Base-by-base conservation (phyloP, 352 stramenopile species). In the Pythium aquatile region DNA sequence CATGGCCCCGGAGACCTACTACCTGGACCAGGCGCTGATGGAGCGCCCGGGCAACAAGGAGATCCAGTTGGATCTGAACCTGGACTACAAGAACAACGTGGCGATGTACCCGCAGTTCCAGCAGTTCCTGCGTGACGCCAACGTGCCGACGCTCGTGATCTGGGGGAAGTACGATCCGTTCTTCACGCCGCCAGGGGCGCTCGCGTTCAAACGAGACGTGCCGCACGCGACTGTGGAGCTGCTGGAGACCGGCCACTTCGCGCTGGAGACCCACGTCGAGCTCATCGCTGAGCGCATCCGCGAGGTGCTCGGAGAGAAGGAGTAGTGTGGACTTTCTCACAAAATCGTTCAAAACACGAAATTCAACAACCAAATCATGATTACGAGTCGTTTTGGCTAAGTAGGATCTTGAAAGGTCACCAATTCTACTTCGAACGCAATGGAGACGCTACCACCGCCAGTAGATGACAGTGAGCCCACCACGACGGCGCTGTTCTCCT, bases 151-250 rank as follows among this genome's bases (percentile, higher is more conserved):
- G 30, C 58, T 65, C 4, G 37, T 58, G 5, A 65, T 65, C 47
- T 65, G 58, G 58, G 58, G 58, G 8, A 57, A 58, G 20, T 65
- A 65, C 58, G 58, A 65, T 33, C n/a, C 47, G 33, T 65, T 65
- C 58, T 65, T 65, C 47, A 65, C 48, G 20, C 58, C 58, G 17
- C 58, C 58, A 30, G 58, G 58, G 7, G 58, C 47, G 20, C n/a
- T 44, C 1, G 48, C 58, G 3, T 65, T 52, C 47, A 65, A 57
- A 35, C 46, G 58, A 13, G 58, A 65, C 29, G 57, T 52, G 5
- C 10, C 20, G 1, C 57, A 65, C 35, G 33, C 47, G 14, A 29
- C 11, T 1, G 47, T 58, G 48, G 58, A 65, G 47, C 28, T 65
- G 20, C 58, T 65, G 4, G 58, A 65, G 49, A 65, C 58, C 9